Evolutionary conservation across 169 alveolate species (phyloP).

Genomic region (Cryptosporidium canis): DNA sequence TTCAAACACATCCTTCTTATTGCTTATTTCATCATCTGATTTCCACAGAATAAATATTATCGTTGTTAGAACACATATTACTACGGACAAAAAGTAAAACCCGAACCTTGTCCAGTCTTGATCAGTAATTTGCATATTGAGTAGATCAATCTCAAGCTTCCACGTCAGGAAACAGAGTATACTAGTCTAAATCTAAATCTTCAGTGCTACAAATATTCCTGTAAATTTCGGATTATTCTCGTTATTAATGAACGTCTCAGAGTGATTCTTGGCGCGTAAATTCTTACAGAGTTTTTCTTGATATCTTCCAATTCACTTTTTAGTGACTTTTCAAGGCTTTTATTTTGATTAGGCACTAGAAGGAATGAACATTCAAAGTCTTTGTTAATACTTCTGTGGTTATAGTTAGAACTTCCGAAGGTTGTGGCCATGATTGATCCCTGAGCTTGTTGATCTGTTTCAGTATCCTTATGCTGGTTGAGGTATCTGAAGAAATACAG

Average conservation of each 20-base stretch:
- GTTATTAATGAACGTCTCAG: conserved; percentile 39
- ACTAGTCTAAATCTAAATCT: neutral
- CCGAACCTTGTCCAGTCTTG: conserved; percentile 33
- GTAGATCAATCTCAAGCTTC: neutral
- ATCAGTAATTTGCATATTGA: neutral
- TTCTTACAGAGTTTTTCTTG: neutral
- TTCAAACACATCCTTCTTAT: conserved; percentile 17
- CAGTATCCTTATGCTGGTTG: neutral
- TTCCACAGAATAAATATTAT: conserved; percentile 42
- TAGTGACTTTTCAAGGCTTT: neutral
- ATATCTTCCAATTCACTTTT: conserved; percentile 44
- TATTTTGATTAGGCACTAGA: conserved; percentile 17
- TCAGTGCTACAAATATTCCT: neutral
- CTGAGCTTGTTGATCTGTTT: neutral
- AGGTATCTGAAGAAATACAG: conserved; percentile 29
- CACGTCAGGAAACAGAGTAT: neutral
- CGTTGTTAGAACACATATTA: conserved; percentile 1
- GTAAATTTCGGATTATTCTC: neutral
- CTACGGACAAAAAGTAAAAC: conserved; percentile 19
- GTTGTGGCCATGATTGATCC: conserved; percentile 4
- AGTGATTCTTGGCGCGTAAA: conserved; percentile 39
- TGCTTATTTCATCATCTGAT: neutral
- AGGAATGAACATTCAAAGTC: conserved; percentile 66
- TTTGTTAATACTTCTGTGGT: conserved; percentile 25
- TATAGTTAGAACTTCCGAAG: conserved; percentile 58